Conservation (phyloP, 768 basidiomycete genomes). For the Leccinum variicolor region DNA sequence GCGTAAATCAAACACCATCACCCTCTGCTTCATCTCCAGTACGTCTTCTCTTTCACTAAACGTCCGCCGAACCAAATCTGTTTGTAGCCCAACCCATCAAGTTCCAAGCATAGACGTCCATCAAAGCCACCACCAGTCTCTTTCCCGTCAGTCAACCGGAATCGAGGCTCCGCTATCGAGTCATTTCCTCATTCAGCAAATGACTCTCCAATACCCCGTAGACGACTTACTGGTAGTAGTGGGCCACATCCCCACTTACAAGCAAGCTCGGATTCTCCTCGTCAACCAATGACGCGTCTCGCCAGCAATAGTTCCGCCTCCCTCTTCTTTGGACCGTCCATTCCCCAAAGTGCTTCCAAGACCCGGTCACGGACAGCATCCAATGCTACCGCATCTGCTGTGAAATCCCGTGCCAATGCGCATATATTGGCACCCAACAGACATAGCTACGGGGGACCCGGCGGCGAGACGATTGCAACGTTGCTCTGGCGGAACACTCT, state of each 20-base stretch:
- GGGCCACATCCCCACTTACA: constrained; percentile 29
- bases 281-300: constrained; percentile 46
- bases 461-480: constrained; percentile 28
- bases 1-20: constrained; percentile 43
- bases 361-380: constrained; percentile 24
- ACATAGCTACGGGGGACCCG: constrained; percentile 64
- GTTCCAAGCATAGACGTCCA: too few relatives aligned
- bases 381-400: constrained; percentile 7
- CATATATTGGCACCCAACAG: constrained; percentile 42
- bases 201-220: too few relatives aligned
- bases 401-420: constrained; percentile 4
- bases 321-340: constrained; percentile 59
- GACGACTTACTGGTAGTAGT: too few relatives aligned
- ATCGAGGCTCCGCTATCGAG: too few relatives aligned
- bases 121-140: too few relatives aligned
- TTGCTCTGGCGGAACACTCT: constrained; percentile 38
- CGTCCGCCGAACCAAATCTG: neutral
- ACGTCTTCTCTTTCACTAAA: neutral
- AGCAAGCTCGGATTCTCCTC: constrained; percentile 22
- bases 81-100: too few relatives aligned
- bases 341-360: constrained; percentile 25
- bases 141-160: too few relatives aligned
- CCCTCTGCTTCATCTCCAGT: constrained; percentile 34
- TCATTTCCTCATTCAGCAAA: too few relatives aligned
- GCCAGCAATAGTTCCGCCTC: constrained; percentile 55